A percentile compares a stretch with the other conserved stretches of the same genome.
phyloP scores from a whole-genome alignment of 2,329 filamentous ascomycete genomes.

The Neoscytalidium dimidiatum region DNA sequence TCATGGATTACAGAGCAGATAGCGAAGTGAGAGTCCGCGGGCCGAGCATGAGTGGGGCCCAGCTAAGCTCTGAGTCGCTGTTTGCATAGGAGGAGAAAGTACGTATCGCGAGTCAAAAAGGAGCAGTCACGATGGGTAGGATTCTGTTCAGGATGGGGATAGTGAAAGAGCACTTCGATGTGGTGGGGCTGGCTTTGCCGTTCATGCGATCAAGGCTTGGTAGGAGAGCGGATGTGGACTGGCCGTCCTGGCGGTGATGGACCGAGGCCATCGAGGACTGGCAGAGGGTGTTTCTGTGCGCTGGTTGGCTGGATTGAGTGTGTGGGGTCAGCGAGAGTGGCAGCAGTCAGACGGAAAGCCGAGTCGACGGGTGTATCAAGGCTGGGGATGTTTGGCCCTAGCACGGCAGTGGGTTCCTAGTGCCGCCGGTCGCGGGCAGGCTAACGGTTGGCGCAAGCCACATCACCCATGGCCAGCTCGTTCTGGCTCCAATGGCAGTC shows the following conservation, averaged over 20 bases:
- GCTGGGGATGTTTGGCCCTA: neutral
- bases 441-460: neutral
- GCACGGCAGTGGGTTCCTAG: neutral
- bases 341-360: neutral
- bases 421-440: neutral
- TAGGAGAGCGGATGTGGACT: neutral
- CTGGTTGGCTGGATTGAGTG: neutral
- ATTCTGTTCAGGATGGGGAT: neutral
- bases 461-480: neutral
- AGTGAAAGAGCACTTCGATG: neutral
- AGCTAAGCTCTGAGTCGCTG: neutral
- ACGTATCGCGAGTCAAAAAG: neutral
- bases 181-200: neutral
- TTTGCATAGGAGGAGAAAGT: neutral
- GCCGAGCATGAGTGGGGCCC: neutral
- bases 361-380: slow-evolving; percentile 1
- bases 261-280: neutral
- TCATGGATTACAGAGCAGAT: neutral
- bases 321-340: neutral
- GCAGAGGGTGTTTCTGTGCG: neutral
- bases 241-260: neutral
- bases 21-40: neutral
- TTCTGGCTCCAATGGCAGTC: neutral
- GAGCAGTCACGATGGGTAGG: too few relatives aligned
- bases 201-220: neutral